A percentile compares a stretch with the other conserved stretches of the same genome.
These are phyloP conservation scores for Hirschfeldia incana DNA, from an alignment of 345 rosid species.

Conservation along the genomic window DNA sequence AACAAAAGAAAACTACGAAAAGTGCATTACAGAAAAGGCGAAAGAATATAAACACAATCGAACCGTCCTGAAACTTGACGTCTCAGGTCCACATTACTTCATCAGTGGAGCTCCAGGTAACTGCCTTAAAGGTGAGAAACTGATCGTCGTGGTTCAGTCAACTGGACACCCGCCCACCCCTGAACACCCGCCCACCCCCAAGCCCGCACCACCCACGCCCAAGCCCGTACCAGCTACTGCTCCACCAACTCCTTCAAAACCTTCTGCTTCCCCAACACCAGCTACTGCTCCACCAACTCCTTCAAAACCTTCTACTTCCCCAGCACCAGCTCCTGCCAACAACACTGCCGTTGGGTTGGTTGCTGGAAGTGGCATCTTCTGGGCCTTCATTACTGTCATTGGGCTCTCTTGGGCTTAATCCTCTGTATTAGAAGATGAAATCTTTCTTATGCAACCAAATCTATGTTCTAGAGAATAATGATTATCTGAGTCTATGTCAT, in stretches of 20 bases:
- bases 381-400: slow-evolving; percentile 27
- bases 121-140: slow-evolving; percentile 55
- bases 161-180: slow-evolving; percentile 19
- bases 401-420: slow-evolving; percentile 28
- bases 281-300: slow-evolving; percentile 4
- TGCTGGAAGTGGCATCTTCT: slow-evolving; percentile 27
- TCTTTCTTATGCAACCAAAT: slow-evolving; percentile 3
- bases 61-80: slow-evolving; percentile 39
- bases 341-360: slow-evolving; percentile 20
- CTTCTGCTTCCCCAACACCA: too few species aligned
- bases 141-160: slow-evolving; percentile 47
- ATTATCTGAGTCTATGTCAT: slow-evolving; percentile 13
- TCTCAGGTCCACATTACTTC: slow-evolving; percentile 53
- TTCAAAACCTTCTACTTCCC: not conserved
- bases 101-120: slow-evolving; percentile 55
- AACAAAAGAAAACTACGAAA: slow-evolving; percentile 41
- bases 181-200: slow-evolving; percentile 1
- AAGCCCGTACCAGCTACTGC: not conserved
- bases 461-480: slow-evolving; percentile 18
- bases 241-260: not conserved
- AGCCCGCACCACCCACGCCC: slow-evolving; percentile 1
- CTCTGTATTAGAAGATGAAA: not conserved
- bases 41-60: slow-evolving; percentile 34
- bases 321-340: slow-evolving; percentile 25
- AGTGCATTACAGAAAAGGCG: slow-evolving; percentile 43